These are phyloP conservation scores for Entophlyctis luteolus DNA, from an alignment of 192 early-diverging fungal genomes.

Conservation along the genomic window DNA sequence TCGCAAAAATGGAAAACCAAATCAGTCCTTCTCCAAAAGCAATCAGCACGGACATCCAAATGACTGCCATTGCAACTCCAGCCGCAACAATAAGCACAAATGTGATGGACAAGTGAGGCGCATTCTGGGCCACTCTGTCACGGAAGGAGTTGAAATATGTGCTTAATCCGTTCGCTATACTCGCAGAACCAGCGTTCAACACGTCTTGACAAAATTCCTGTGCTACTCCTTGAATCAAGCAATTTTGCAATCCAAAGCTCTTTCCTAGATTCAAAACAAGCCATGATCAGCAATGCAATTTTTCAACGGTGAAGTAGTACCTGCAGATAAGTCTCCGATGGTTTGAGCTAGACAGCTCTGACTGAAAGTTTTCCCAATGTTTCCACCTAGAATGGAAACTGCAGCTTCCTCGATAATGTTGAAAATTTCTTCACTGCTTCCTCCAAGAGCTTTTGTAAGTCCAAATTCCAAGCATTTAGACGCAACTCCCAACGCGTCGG, in stretches of 20 bases:
- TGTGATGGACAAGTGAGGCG: background rate
- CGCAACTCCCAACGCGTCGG: constrained; percentile 3
- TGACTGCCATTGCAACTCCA: constrained; percentile 8
- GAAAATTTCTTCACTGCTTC: background rate
- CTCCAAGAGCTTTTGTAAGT: constrained; percentile 4
- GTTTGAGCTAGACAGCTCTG: constrained; percentile 1
- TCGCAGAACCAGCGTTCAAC: background rate
- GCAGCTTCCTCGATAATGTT: background rate
- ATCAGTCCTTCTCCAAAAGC: constrained; percentile 26
- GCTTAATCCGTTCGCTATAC: constrained; percentile 4
- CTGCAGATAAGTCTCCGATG: constrained; percentile 14
- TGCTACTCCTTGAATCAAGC: constrained; percentile 21
- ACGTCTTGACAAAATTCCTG: constrained; percentile 18
- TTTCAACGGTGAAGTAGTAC: no score
- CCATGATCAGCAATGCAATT: no score
- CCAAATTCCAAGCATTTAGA: constrained; percentile 2
- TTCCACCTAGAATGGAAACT: background rate
- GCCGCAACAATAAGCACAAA: constrained; percentile 6
- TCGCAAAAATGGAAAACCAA: constrained; percentile 2
- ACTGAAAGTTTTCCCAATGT: background rate
- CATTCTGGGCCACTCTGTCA: constrained; percentile 5
- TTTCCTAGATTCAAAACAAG: no score
- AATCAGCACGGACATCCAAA: constrained; percentile 20
- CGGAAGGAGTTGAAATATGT: constrained; percentile 13
- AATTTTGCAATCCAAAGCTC: constrained; percentile 1